Evolutionary conservation across 257 asterid genomes (phyloP).

Genomic region (Solanum verrucosum): DNA sequence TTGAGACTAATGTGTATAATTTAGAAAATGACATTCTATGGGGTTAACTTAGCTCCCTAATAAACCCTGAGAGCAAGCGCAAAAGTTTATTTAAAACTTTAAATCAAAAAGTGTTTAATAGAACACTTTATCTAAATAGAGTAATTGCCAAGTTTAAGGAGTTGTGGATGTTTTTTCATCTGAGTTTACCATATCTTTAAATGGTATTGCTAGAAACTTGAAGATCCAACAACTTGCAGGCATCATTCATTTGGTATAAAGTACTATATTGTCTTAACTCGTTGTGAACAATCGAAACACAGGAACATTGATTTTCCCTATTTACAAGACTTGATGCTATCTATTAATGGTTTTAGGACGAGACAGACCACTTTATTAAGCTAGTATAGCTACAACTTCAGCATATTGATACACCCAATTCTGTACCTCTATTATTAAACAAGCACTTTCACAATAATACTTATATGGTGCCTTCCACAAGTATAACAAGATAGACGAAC

Average conservation of each 20-base stretch:
- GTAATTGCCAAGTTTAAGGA: neutral
- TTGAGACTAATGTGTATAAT: neutral
- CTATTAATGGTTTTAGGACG: neutral
- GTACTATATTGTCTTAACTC: neutral
- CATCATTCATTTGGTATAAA: neutral
- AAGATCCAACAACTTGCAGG: neutral
- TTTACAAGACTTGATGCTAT: neutral
- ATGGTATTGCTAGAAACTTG: neutral
- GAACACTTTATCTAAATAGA: no score
- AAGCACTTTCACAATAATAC: slow-evolving; percentile 7
- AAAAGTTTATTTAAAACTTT: no score
- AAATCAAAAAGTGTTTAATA: no score
- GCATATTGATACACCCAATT: slow-evolving; percentile 7
- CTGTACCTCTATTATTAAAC: slow-evolving; percentile 5
- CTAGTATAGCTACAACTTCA: neutral
- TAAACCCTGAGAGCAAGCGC: neutral
- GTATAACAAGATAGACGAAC: neutral
- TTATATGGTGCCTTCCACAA: neutral
- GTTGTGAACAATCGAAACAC: neutral
- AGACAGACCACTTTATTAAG: neutral
- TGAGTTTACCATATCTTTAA: neutral
- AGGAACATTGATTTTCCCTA: neutral
- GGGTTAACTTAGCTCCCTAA: neutral
- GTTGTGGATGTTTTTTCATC: neutral
- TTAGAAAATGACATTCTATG: neutral